A percentile compares a stretch with the other conserved stretches of the same genome.
These are phyloP conservation scores for Apiotrichum domesticum DNA, from an alignment of 1,284 basidiomycete genomes.

Conservation along the genomic window DNA sequence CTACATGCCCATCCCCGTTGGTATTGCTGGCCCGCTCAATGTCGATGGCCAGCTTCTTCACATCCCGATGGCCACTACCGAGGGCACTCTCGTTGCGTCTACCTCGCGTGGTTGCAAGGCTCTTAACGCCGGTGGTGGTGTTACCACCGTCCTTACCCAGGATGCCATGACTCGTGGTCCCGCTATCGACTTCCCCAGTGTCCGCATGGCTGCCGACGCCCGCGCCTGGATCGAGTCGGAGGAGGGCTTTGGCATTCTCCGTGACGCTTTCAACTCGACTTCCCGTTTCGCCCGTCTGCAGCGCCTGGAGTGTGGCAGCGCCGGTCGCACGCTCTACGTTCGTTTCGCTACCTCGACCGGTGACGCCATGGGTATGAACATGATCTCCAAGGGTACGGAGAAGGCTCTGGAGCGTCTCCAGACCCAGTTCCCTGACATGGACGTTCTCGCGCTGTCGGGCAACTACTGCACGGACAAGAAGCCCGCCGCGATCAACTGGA, in stretches of 20 bases:
- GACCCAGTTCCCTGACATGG: slow-evolving; percentile 83
- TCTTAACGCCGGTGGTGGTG: slow-evolving; percentile 90
- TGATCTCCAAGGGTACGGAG: slow-evolving; percentile 95
- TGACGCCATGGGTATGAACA: slow-evolving; percentile 99
- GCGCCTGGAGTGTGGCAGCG: slow-evolving; percentile 75
- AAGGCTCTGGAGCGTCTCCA: slow-evolving; percentile 80
- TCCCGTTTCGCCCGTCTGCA: slow-evolving; percentile 81
- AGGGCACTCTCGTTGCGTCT: slow-evolving; percentile 95
- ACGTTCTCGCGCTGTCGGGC: slow-evolving; percentile 85
- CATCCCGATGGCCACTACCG: slow-evolving; percentile 98
- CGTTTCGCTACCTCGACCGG: slow-evolving; percentile 93
- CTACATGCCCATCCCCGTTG: slow-evolving; percentile 92
- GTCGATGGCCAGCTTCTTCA: slow-evolving; percentile 81
- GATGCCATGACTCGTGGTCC: slow-evolving; percentile 99
- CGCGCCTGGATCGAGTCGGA: slow-evolving; percentile 84
- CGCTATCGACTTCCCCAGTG: slow-evolving; percentile 87
- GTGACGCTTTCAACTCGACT: slow-evolving; percentile 87
- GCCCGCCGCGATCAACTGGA: slow-evolving; percentile 99
- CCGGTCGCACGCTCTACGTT: slow-evolving; percentile 89
- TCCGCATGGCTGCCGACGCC: slow-evolving; percentile 72
- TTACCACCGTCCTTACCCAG: slow-evolving; percentile 84
- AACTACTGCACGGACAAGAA: slow-evolving; percentile 99
- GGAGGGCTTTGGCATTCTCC: slow-evolving; percentile 71
- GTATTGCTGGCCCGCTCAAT: slow-evolving; percentile 90
- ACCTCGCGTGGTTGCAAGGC: slow-evolving; percentile 98